phyloP scores from a whole-genome alignment of 768 basidiomycete species.

The Pisolithus albus region DNA sequence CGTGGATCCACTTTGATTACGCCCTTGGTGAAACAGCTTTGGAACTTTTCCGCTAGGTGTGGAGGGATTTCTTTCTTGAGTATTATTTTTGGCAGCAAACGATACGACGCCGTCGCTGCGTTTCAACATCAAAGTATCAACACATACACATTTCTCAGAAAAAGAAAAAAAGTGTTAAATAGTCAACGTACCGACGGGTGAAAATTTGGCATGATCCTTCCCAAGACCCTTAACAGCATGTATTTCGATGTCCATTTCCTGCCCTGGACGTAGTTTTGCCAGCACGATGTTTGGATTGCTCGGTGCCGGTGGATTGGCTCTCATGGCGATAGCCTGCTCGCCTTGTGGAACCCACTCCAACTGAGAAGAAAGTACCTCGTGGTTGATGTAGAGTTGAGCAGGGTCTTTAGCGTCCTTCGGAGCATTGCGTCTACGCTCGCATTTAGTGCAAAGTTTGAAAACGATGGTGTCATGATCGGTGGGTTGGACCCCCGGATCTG shows the following conservation, averaged over 20 bases:
- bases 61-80: slow-evolving; percentile 66
- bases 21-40: slow-evolving; percentile 79
- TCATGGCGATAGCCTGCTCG: slow-evolving; percentile 63
- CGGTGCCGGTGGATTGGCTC: slow-evolving; percentile 47
- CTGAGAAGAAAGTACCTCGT: slow-evolving; percentile 60
- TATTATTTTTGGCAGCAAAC: slow-evolving; percentile 78
- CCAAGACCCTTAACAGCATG: slow-evolving; percentile 92
- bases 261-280: slow-evolving; percentile 88
- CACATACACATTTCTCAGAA: background rate
- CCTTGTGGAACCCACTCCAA: slow-evolving; percentile 78
- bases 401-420: slow-evolving; percentile 50
- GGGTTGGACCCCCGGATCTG: slow-evolving; percentile 47
- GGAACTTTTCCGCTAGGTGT: slow-evolving; percentile 74
- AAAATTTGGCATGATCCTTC: slow-evolving; percentile 95
- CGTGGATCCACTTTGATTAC: slow-evolving; percentile 59
- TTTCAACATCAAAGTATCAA: background rate
- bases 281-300: slow-evolving; percentile 81
- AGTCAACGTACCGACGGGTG: slow-evolving; percentile 70
- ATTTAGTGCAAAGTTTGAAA: slow-evolving; percentile 66
- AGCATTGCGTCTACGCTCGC: slow-evolving; percentile 52
- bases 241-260: slow-evolving; percentile 75
- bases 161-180: background rate
- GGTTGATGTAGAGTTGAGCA: slow-evolving; percentile 61
- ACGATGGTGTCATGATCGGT: slow-evolving; percentile 91
- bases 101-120: slow-evolving; percentile 90